phyloP scores from a whole-genome alignment of 345 rosid genomes.

The Brassica cretica region DNA sequence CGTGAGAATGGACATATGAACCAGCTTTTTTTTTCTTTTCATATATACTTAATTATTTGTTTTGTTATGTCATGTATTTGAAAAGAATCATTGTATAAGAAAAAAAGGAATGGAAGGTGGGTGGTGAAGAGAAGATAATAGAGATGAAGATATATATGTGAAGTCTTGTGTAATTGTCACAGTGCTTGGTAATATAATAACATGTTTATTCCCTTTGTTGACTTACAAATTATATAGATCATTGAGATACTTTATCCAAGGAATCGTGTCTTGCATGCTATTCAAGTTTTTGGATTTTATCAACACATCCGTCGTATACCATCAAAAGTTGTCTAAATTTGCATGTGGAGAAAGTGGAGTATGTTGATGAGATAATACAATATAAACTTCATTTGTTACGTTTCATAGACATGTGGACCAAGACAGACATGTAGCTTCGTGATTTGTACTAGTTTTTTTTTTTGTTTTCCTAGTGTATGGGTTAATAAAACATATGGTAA shows the following conservation, averaged over 20 bases:
- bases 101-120: not conserved
- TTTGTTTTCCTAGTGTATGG: too few relatives aligned
- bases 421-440: not conserved
- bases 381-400: not conserved
- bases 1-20: not conserved
- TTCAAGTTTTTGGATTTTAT: not conserved
- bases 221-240: not conserved
- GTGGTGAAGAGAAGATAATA: conserved; percentile 1
- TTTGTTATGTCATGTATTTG: conserved; percentile 23
- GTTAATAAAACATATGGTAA: too few relatives aligned
- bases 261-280: not conserved
- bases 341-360: not conserved
- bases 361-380: too few relatives aligned
- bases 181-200: conserved; percentile 32
- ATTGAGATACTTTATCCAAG: not conserved
- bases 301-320: not conserved
- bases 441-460: too few relatives aligned
- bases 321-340: not conserved
- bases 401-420: not conserved
- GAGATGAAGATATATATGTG: conserved; percentile 30
- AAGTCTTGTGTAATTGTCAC: conserved; percentile 32
- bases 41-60: conserved; percentile 20
- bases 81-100: not conserved
- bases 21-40: not conserved
- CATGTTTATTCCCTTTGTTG: conserved; percentile 6